Evolutionary conservation across 208 protist genomes (phyloP).

Genomic region (Trypanosoma mega): DNA sequence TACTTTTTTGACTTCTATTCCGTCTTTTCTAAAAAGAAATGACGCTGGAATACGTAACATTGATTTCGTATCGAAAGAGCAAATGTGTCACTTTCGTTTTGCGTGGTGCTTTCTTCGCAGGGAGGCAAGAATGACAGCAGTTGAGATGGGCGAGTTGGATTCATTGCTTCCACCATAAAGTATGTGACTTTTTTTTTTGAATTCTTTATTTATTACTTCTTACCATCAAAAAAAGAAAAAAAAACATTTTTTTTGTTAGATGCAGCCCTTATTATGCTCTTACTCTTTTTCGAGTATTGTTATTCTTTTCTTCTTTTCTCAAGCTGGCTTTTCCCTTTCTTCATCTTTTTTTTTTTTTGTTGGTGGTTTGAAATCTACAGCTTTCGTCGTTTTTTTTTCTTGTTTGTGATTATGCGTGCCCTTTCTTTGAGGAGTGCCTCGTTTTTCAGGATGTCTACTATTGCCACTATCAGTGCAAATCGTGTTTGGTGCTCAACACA

Average conservation of each 20-base stretch:
- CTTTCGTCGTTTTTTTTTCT: no score
- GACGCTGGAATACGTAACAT: slow-evolving; percentile 77
- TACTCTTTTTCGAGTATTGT: background rate
- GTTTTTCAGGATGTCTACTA: background rate
- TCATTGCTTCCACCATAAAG: slow-evolving; percentile 60
- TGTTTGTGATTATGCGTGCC: slow-evolving; percentile 31
- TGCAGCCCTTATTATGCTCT: slow-evolving; percentile 1
- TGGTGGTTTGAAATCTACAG: background rate
- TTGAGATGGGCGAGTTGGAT: slow-evolving; percentile 81
- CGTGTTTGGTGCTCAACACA: slow-evolving; percentile 42
- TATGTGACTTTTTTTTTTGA: slow-evolving; percentile 7
- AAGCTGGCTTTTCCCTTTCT: slow-evolving; percentile 12
- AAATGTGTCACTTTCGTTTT: slow-evolving; percentile 86
- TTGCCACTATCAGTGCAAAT: slow-evolving; percentile 24
- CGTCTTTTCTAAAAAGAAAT: slow-evolving; percentile 74
- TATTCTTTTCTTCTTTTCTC: slow-evolving; percentile 15
- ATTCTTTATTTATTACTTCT: slow-evolving; percentile 4
- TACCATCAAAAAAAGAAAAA: background rate
- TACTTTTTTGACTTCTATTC: slow-evolving; percentile 76
- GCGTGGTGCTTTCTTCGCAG: slow-evolving; percentile 81
- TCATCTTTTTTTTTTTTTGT: slow-evolving; percentile 15
- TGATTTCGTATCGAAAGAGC: slow-evolving; percentile 80
- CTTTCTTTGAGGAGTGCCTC: slow-evolving; percentile 13
- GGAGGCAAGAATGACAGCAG: slow-evolving; percentile 76
- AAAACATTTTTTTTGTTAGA: slow-evolving; percentile 15